Base-by-base conservation (phyloP, 139 green algal genomes). In the Closterium sp. region DNA sequence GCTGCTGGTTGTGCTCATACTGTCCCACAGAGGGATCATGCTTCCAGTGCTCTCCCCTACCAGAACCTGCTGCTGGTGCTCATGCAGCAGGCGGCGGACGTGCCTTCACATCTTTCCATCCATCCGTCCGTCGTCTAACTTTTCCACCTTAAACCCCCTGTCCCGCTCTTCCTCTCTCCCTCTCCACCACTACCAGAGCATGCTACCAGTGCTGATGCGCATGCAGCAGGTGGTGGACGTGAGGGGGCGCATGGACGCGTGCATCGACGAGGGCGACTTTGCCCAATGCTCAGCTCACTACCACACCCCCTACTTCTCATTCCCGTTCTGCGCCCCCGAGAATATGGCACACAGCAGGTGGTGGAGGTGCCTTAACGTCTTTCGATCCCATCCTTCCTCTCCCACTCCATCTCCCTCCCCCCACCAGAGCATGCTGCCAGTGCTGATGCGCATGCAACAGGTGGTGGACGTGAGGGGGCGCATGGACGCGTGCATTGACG, bases 371-470 rank as follows among this genome's bases (percentile, higher is more conserved):
- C n/a, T 30, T 17, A 31, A 10, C 19, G 9, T 10, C 32, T 38
- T 38, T 38, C 32, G 4, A 38, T 4, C 32, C 32, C 32, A 4
- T 38, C 32, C 84, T 87, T 21, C 84, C 10, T 11, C 0, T 87
- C 84, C 28, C 84, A 11, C 84, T 21, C 28, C 6, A 21, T 2
- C n/a, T 31, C 84, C 22, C 17, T 87, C 11, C 9, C 28, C 28
- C 27, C 85, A 28, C 21, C 91, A 93, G 91, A 91, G 94, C 28
- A 94, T 93, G 89, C 34, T 94, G 79, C 91, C 91, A 31, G 86
- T 94, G 4, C 91, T 94, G 70, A 30, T 91, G 89, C 91, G 89
- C 21, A 94, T 94, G 89, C 91, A 94, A 50, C 27, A 29, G 31
- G 45, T 94, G 29, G 79, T 73, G 24, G 89, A 93, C 1, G 90